Percentiles rank a stretch among this genome's conserved stretches.
Conservation (phyloP, 2,329 filamentous ascomycete genomes). For the Proliferodiscus dingleyae region DNA sequence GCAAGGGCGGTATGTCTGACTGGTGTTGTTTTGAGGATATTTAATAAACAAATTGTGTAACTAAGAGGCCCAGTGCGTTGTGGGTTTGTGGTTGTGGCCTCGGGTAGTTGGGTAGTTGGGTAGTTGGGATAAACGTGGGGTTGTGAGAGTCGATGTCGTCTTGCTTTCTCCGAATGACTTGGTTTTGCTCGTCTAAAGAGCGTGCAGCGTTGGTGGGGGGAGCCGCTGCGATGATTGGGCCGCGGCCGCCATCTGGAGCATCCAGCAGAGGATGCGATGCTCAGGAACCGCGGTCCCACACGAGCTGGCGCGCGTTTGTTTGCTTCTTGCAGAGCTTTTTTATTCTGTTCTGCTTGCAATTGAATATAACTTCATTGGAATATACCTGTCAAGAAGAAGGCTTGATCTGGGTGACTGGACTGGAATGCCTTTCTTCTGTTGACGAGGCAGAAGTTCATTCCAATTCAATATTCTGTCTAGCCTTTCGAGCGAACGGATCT, state of each 20-base stretch:
- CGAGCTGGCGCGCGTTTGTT: not conserved
- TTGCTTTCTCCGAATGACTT: slow-evolving; percentile 9
- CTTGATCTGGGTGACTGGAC: too few relatives aligned
- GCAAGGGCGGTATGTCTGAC: not conserved
- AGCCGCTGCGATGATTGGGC: slow-evolving; percentile 3
- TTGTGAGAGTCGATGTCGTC: too few relatives aligned
- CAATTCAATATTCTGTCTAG: not conserved
- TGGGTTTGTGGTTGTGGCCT: slow-evolving; percentile 4
- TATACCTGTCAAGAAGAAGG: too few relatives aligned
- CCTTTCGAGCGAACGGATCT: not conserved
- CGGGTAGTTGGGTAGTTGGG: too few relatives aligned
- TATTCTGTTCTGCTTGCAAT: too few relatives aligned
- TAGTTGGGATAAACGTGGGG: too few relatives aligned
- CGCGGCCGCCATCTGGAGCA: too few relatives aligned
- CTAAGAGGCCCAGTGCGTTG: too few relatives aligned
- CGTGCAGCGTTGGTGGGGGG: slow-evolving; percentile 18
- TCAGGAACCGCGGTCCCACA: not conserved
- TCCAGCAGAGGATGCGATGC: not conserved
- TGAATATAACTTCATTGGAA: too few relatives aligned
- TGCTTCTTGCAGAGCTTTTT: too few relatives aligned
- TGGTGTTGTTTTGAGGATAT: too few relatives aligned
- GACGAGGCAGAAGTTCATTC: not conserved
- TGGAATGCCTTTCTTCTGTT: not conserved
- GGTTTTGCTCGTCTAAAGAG: slow-evolving; percentile 10
- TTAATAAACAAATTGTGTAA: slow-evolving; percentile 1